Conservation (phyloP, 495 filamentous ascomycete species). For the Corynascus novoguineensis region DNA sequence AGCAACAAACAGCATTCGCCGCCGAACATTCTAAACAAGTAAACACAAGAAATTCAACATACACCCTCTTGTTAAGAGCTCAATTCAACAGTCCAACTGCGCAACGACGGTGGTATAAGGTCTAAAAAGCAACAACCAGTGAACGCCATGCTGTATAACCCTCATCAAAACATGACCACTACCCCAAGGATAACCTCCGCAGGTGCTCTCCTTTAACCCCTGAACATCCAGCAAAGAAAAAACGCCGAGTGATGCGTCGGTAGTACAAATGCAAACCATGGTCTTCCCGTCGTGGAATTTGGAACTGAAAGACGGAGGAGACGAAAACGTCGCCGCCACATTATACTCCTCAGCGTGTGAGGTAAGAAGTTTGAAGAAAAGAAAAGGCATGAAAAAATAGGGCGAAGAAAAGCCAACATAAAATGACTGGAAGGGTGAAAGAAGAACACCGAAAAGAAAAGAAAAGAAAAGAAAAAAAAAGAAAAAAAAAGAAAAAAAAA, state of each 20-base stretch:
- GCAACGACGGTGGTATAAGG: constrained; percentile 5
- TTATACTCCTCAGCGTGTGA: constrained; percentile 13
- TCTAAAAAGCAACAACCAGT: background rate
- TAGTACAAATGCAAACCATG: constrained; percentile 12
- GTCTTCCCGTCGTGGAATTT: background rate
- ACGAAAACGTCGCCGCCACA: constrained; percentile 1
- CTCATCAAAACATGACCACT: background rate
- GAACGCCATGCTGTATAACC: constrained; percentile 6
- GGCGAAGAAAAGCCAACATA: background rate
- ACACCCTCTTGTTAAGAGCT: too few relatives aligned
- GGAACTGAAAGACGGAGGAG: background rate
- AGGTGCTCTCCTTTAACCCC: background rate
- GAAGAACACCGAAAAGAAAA: too few relatives aligned
- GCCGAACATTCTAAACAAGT: too few relatives aligned
- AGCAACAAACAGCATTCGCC: too few relatives aligned
- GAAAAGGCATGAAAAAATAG: background rate
- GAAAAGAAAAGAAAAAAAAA: background rate
- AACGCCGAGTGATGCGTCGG: constrained; percentile 8
- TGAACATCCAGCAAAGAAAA: constrained; percentile 3
- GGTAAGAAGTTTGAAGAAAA: constrained; percentile 14
- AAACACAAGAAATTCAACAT: too few relatives aligned
- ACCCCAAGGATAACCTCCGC: background rate
- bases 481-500: background rate
- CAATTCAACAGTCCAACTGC: background rate
- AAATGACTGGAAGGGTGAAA: too few relatives aligned